A percentile compares a stretch with the other conserved stretches of the same genome.
Evolutionary conservation across 2,329 filamentous ascomycete genomes (phyloP).

Genomic region (Trichoderma brevicompactum): DNA sequence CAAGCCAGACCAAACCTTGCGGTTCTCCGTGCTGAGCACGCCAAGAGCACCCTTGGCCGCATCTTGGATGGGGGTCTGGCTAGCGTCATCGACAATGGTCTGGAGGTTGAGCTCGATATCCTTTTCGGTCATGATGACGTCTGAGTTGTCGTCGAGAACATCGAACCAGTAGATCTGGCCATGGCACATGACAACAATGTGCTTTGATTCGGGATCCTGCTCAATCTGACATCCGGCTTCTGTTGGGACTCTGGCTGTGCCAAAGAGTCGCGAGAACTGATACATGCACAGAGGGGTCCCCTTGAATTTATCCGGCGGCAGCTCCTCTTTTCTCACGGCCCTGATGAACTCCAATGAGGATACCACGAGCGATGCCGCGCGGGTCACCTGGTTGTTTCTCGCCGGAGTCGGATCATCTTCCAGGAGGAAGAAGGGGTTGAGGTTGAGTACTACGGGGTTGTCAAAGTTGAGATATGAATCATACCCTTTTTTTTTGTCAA

Average conservation of each 20-base stretch:
- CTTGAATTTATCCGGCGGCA: conserved; percentile 84
- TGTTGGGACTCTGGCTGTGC: conserved; percentile 91
- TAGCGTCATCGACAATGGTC: conserved; percentile 88
- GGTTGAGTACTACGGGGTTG: conserved; percentile 93
- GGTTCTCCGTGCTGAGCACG: conserved; percentile 93
- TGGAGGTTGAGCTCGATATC: conserved; percentile 90
- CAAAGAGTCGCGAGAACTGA: conserved; percentile 93
- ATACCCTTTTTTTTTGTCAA: conserved; percentile 68
- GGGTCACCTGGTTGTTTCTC: conserved; percentile 93
- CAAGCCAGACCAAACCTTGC: conserved; percentile 92
- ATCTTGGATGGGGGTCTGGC: conserved; percentile 86
- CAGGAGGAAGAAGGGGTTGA: conserved; percentile 96
- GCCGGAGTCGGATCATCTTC: conserved; percentile 97
- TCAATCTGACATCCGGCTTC: conserved; percentile 95
- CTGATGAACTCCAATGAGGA: conserved; percentile 91
- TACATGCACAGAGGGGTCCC: conserved; percentile 95
- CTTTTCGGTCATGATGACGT: conserved; percentile 96
- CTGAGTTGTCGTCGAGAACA: conserved; percentile 89
- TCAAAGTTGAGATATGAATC: conserved; percentile 98
- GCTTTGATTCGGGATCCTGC: conserved; percentile 90
- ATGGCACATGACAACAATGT: conserved; percentile 89
- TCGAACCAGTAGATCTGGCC: conserved; percentile 99
- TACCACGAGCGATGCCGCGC: conserved; percentile 87
- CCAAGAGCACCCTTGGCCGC: conserved; percentile 94
- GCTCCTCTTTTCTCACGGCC: conserved; percentile 88